Base-by-base conservation (phyloP, 169 alveolate species). In the Neospora caninum region DNA sequence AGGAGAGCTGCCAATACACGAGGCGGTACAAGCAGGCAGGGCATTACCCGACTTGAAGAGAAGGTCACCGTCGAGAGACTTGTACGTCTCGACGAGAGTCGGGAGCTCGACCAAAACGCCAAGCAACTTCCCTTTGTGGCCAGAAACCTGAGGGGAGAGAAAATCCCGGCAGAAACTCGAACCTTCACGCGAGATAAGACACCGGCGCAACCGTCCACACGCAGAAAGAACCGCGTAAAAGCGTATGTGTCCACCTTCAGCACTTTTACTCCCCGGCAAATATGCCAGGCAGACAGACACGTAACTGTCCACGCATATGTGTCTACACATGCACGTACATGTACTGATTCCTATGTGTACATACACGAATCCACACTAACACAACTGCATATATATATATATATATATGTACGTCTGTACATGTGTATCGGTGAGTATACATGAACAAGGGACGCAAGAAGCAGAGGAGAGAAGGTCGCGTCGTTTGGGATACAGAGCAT, bases 101-200 rank as follows among this genome's bases (percentile, higher is more conserved):
- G 98, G 98, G 82, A 97, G 95, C 88, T 97, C 98, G 38, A 96
- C 97, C 89, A 97, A 73, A 39, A 97, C 91, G 42, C 98, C 98
- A 38, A 58, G 88, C 49, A 97, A 80, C 67, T 84, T 95, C 58
- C 92, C 93, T 16, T 83, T 86, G 69, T 86, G 83, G 34, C 95
- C 94, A 13, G 91, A 36, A n/a, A 94, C 93, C 95, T 94, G 45
- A 39, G 18, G 67, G 6, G 88, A 25, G 38, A 39, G 53, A 25
- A 41, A 31, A 16, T 39, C 43, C 84, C 39, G 41, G n/a, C 49
- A 31, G 27, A n/a, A 9, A 73, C 10, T 4, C 31, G 29, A 9
- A 20, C 41, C 29, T 29, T n/a, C 41, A 69, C 80, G 38, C 80
- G 41, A n/a, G 80, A n/a, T 18, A 58, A 58, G 80, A 69, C 10